Conservation (phyloP, 345 rosid species). For the Raphanus sativus region DNA sequence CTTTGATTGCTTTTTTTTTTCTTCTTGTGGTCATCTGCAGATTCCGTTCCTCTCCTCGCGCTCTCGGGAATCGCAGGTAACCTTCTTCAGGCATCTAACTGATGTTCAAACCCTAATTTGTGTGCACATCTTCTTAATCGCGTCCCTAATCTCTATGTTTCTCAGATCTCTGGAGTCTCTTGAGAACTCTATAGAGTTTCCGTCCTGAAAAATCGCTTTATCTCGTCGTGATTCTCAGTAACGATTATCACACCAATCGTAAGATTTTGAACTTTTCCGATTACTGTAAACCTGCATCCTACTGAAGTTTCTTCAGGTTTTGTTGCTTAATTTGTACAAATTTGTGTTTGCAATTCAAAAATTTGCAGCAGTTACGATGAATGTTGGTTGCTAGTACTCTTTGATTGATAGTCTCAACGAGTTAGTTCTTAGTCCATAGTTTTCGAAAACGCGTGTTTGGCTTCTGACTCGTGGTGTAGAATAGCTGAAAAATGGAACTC, state of each 20-base stretch:
- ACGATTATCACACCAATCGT: background rate
- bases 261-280: background rate
- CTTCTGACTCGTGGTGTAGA: background rate
- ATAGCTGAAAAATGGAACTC: background rate
- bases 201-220: background rate
- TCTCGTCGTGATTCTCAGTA: background rate
- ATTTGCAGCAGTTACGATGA: background rate
- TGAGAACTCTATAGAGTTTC: conserved; percentile 4
- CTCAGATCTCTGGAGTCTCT: background rate
- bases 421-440: background rate
- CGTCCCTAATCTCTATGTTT: background rate
- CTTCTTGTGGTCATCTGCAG: background rate
- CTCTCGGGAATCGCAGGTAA: too few relatives aligned
- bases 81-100: too few relatives aligned
- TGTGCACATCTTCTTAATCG: too few relatives aligned
- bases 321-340: background rate
- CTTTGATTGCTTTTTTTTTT: background rate
- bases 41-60: background rate
- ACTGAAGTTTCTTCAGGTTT: background rate
- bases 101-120: too few relatives aligned
- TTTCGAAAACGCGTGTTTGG: background rate
- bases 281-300: background rate
- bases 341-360: conserved; percentile 12
- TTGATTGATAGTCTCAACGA: background rate
- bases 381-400: background rate